A percentile compares a stretch with the other conserved stretches of the same genome.
Conservation (phyloP, 78 protist species). For the Guillardia theta region DNA sequence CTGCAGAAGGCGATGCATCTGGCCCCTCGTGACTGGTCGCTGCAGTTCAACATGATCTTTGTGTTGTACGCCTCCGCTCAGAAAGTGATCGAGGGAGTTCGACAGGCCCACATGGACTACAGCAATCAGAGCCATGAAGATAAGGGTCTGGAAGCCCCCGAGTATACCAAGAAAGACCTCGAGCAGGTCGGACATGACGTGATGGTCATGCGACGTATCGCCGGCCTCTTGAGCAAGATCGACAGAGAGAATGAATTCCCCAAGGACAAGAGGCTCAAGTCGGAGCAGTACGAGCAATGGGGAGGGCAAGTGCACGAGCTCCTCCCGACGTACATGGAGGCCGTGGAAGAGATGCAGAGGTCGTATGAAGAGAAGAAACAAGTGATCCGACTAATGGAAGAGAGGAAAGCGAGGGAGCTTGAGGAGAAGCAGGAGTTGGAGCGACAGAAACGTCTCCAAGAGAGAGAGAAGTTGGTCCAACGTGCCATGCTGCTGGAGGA, state of each 20-base stretch:
- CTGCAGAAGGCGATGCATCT: conserved; percentile 19
- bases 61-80: neutral
- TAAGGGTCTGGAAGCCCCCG: neutral
- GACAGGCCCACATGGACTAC: neutral
- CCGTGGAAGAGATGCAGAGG: neutral
- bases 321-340: neutral
- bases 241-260: neutral
- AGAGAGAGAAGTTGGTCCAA: neutral
- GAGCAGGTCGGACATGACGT: neutral
- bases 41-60: neutral
- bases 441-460: neutral
- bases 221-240: neutral
- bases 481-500: too few species aligned
- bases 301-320: neutral
- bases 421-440: neutral
- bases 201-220: neutral
- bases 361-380: neutral
- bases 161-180: neutral
- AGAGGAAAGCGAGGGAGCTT: neutral
- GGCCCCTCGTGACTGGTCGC: neutral
- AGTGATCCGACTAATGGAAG: neutral
- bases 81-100: neutral
- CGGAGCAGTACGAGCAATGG: neutral
- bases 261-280: neutral
- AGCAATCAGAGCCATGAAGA: neutral